Conservation (phyloP, 2,329 filamentous ascomycete species). For the Pseudocercospora ulei region DNA sequence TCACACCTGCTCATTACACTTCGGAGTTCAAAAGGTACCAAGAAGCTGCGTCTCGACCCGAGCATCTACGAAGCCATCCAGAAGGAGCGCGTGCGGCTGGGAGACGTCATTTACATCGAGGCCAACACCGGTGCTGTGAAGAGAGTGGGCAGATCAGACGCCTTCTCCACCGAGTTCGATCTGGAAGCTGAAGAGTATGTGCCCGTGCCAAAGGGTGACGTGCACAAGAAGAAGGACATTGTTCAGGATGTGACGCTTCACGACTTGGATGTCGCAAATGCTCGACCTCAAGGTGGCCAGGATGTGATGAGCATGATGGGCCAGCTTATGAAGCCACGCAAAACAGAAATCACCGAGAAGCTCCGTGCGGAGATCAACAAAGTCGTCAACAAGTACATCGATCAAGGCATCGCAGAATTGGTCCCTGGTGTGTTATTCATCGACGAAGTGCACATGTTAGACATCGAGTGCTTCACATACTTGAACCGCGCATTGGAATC, state of each 20-base stretch:
- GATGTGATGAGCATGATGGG: constrained; percentile 99
- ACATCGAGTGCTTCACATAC: constrained; percentile 98
- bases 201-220: constrained; percentile 94
- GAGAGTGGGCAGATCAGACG: constrained; percentile 87
- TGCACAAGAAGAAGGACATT: constrained; percentile 99
- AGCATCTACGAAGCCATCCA: constrained; percentile 99
- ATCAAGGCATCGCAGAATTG: constrained; percentile 92
- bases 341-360: constrained; percentile 99
- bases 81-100: constrained; percentile 90
- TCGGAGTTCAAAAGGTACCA: constrained; percentile 91
- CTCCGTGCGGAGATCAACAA: constrained; percentile 94
- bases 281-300: constrained; percentile 88
- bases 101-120: constrained; percentile 98
- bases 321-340: constrained; percentile 98
- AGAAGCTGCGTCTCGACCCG: constrained; percentile 92
- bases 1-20: constrained; percentile 88
- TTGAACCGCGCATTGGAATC: constrained; percentile 96
- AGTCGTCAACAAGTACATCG: constrained; percentile 97
- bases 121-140: constrained; percentile 98
- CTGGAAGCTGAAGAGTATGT: constrained; percentile 98
- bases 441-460: constrained; percentile 99
- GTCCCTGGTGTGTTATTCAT: constrained; percentile 98
- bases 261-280: constrained; percentile 91
- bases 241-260: constrained; percentile 97
- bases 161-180: constrained; percentile 96